A percentile compares a stretch with the other conserved stretches of the same genome.
phyloP scores from a whole-genome alignment of 2,329 filamentous ascomycete species.

The Grosmannia huntii region DNA sequence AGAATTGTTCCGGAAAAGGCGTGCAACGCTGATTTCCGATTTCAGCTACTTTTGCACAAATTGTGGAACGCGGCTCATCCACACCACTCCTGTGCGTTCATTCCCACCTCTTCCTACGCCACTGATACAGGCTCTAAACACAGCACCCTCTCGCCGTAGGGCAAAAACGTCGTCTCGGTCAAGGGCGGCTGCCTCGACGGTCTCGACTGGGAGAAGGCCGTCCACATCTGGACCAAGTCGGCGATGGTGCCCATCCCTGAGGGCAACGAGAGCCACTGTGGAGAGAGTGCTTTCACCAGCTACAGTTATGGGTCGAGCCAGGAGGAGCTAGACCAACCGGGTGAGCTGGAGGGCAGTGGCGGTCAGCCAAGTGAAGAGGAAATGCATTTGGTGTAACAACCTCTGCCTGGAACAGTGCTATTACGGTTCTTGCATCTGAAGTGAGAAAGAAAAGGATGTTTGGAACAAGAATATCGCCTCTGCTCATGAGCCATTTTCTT shows the following conservation, averaged over 20 bases:
- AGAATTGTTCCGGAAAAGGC: neutral
- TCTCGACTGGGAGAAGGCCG: slow-evolving; percentile 45
- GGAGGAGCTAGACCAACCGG: slow-evolving; percentile 34
- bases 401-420: neutral
- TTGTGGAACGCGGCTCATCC: slow-evolving; percentile 54
- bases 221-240: slow-evolving; percentile 55
- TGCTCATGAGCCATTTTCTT: neutral
- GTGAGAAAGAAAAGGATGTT: neutral
- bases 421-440: neutral
- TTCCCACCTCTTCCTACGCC: neutral
- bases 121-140: neutral
- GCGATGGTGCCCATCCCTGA: slow-evolving; percentile 59
- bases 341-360: slow-evolving; percentile 3
- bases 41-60: slow-evolving; percentile 50
- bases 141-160: slow-evolving; percentile 18
- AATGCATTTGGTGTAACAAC: neutral
- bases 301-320: slow-evolving; percentile 33
- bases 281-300: slow-evolving; percentile 32
- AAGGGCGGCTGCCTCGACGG: slow-evolving; percentile 56
- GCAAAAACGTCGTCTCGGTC: slow-evolving; percentile 48
- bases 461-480: neutral
- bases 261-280: slow-evolving; percentile 42
- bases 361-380: neutral
- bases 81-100: slow-evolving; percentile 37
- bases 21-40: neutral